Percentiles rank a stretch among this genome's conserved stretches.
Evolutionary conservation across 164 flowering plant genomes (phyloP).

Genomic region (Aristolochia contorta): DNA sequence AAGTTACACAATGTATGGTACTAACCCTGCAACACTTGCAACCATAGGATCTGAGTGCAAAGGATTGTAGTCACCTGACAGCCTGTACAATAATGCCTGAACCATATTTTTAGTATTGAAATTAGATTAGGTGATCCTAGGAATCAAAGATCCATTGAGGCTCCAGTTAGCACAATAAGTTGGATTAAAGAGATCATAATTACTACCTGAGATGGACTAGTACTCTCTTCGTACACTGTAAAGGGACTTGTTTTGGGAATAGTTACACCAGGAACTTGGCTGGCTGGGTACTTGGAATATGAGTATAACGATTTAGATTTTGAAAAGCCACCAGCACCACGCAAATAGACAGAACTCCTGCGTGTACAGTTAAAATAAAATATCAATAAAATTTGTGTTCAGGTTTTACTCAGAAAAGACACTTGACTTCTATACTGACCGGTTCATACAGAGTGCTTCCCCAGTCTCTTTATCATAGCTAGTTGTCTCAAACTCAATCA

Average conservation of each 20-base stretch:
- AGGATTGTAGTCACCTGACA: slow-evolving; percentile 94
- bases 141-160: too few species aligned
- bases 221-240: slow-evolving; percentile 52
- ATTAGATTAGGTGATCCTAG: too few species aligned
- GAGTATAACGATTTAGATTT: slow-evolving; percentile 62
- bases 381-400: background rate
- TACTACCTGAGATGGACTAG: slow-evolving; percentile 63
- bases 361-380: slow-evolving; percentile 2
- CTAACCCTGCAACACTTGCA: slow-evolving; percentile 79
- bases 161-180: too few species aligned
- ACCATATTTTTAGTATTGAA: background rate
- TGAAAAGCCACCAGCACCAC: slow-evolving; percentile 97
- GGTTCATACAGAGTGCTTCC: slow-evolving; percentile 64
- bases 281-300: slow-evolving; percentile 48
- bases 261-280: slow-evolving; percentile 29
- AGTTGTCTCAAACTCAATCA: slow-evolving; percentile 61
- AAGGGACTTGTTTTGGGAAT: slow-evolving; percentile 60
- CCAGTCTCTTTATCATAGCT: slow-evolving; percentile 66
- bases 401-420: background rate
- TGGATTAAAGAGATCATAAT: too few species aligned
- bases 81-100: slow-evolving; percentile 90
- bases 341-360: slow-evolving; percentile 53
- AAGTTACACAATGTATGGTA: slow-evolving; percentile 3
- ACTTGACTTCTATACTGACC: slow-evolving; percentile 33
- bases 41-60: slow-evolving; percentile 85